A percentile compares a stretch with the other conserved stretches of the same genome.
These are phyloP conservation scores for Asclepias syriaca DNA, from an alignment of 257 asterid species.

Conservation along the genomic window DNA sequence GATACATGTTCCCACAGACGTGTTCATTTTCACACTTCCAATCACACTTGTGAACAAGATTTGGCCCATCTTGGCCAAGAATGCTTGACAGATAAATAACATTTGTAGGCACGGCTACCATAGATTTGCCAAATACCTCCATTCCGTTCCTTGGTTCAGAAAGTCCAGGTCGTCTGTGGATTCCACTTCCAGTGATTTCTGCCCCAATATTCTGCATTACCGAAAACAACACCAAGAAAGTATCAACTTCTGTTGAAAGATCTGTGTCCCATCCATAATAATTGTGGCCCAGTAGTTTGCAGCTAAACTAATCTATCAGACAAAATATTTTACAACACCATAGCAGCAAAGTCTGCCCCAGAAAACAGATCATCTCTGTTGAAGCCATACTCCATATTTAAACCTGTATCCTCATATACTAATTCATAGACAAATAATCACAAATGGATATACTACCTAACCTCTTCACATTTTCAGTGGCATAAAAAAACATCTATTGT, in stretches of 20 bases:
- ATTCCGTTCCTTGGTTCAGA: slow-evolving; percentile 31
- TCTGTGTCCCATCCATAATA: slow-evolving; percentile 3
- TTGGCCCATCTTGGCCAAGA: slow-evolving; percentile 98
- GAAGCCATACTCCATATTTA: background rate
- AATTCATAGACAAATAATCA: background rate
- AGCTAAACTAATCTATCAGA: background rate
- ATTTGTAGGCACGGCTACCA: slow-evolving; percentile 72
- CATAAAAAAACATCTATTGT: background rate
- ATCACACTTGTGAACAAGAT: slow-evolving; percentile 91
- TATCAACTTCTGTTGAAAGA: slow-evolving; percentile 33
- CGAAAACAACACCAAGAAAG: slow-evolving; percentile 39
- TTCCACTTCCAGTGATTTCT: slow-evolving; percentile 23
- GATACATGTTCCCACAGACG: slow-evolving; percentile 86
- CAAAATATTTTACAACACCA: background rate
- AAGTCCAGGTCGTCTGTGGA: slow-evolving; percentile 22
- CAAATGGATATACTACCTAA: background rate
- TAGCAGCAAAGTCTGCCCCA: background rate
- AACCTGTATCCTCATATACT: background rate
- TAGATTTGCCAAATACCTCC: slow-evolving; percentile 95
- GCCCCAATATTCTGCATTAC: slow-evolving; percentile 58
- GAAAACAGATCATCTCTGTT: background rate
- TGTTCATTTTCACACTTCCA: slow-evolving; percentile 90
- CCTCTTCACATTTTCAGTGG: background rate
- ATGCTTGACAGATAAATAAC: slow-evolving; percentile 88
- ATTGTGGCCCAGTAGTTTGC: background rate